Evolutionary conservation across 78 protist genomes (phyloP).

Genomic region (Emiliania huxleyi): DNA sequence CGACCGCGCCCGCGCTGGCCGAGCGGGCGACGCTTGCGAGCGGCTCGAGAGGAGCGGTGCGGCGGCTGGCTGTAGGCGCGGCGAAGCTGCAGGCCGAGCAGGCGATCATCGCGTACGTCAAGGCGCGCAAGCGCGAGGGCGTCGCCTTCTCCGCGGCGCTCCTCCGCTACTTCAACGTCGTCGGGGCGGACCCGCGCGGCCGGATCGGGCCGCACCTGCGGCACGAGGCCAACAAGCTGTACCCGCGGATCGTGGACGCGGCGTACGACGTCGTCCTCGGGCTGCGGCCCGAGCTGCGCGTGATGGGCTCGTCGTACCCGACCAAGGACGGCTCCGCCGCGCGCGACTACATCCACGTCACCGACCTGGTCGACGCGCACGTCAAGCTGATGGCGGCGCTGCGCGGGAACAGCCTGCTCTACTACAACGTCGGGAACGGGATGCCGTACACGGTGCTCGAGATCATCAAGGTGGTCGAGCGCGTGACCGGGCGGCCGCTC

Average conservation of each 20-base stretch:
- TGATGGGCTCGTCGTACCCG: neutral
- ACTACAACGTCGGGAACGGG: constrained; percentile 25
- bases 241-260: constrained; percentile 29
- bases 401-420: neutral
- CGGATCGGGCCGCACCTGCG: neutral
- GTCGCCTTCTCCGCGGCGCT: neutral
- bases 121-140: neutral
- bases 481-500: neutral
- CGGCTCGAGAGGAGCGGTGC: no score
- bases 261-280: constrained; percentile 19
- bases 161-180: constrained; percentile 26
- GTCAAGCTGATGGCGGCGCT: neutral
- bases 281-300: neutral
- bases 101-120: neutral
- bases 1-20: no score
- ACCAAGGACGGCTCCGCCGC: constrained; percentile 94
- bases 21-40: no score
- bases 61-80: no score
- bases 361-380: constrained; percentile 75
- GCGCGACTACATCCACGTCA: constrained; percentile 96
- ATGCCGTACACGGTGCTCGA: neutral
- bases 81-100: constrained; percentile 22
- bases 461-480: neutral
- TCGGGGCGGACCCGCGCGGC: constrained; percentile 3
- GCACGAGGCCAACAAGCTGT: neutral